Conservation (phyloP, 371 early-diverging fungal species). For the Circinella umbellata region DNA sequence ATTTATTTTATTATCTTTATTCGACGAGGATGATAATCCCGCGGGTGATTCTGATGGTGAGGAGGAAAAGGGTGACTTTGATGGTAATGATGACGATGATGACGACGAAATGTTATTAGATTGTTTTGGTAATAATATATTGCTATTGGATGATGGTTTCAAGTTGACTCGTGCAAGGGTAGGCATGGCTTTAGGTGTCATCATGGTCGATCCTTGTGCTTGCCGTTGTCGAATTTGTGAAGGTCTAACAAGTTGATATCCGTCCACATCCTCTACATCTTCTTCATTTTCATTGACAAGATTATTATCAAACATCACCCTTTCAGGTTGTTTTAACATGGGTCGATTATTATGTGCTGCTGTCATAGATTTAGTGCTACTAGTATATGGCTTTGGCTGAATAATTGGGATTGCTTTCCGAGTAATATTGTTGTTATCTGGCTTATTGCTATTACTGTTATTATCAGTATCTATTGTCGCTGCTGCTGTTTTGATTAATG, state of each 20-base stretch:
- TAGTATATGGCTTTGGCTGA: constrained; percentile 15
- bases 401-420: constrained; percentile 15
- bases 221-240: constrained; percentile 36
- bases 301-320: constrained; percentile 16
- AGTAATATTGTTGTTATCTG: background rate
- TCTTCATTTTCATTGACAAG: constrained; percentile 6
- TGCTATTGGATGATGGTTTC: background rate
- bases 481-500: background rate
- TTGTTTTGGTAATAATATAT: too few species aligned
- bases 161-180: constrained; percentile 11
- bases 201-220: background rate
- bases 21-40: background rate
- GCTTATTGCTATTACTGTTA: background rate
- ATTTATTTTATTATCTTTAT: background rate
- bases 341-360: constrained; percentile 10
- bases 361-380: background rate
- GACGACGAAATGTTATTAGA: too few species aligned
- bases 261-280: constrained; percentile 32
- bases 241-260: constrained; percentile 49
- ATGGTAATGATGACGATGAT: too few species aligned
- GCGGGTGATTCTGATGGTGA: background rate
- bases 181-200: constrained; percentile 14
- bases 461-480: too few species aligned
- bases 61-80: too few species aligned
- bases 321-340: constrained; percentile 10